phyloP scores from a whole-genome alignment of 495 filamentous ascomycete species.

The Trypethelium eluteriae region DNA sequence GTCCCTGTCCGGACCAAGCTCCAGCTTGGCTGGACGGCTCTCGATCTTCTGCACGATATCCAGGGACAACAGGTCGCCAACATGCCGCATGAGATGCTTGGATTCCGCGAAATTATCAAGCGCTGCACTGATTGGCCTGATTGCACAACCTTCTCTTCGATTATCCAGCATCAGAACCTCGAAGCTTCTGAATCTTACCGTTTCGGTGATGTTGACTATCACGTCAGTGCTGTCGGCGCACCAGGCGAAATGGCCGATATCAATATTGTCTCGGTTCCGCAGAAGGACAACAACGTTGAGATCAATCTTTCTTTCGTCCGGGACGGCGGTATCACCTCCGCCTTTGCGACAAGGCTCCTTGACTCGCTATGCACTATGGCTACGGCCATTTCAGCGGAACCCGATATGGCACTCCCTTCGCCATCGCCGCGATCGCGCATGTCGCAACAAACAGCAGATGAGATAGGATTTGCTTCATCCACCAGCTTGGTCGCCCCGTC shows the following conservation, averaged over 20 bases:
- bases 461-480: slow-evolving; percentile 10
- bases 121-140: slow-evolving; percentile 34
- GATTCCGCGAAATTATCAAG: slow-evolving; percentile 30
- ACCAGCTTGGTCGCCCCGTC: slow-evolving; percentile 7
- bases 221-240: slow-evolving; percentile 43
- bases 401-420: slow-evolving; percentile 40
- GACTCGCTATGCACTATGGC: slow-evolving; percentile 46
- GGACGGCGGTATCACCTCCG: slow-evolving; percentile 38
- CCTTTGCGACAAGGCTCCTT: slow-evolving; percentile 41
- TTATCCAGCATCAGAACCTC: slow-evolving; percentile 28
- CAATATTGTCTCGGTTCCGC: slow-evolving; percentile 43
- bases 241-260: slow-evolving; percentile 48
- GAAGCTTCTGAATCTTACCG: slow-evolving; percentile 12
- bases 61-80: slow-evolving; percentile 54
- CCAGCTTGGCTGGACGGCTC: slow-evolving; percentile 41
- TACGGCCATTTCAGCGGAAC: slow-evolving; percentile 41
- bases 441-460: slow-evolving; percentile 25
- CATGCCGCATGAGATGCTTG: slow-evolving; percentile 46
- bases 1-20: slow-evolving; percentile 51
- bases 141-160: slow-evolving; percentile 25
- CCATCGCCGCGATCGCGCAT: slow-evolving; percentile 37
- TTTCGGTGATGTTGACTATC: slow-evolving; percentile 41
- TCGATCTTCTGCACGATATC: slow-evolving; percentile 48
- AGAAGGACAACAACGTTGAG: slow-evolving; percentile 37
- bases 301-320: slow-evolving; percentile 43